phyloP scores from a whole-genome alignment of 352 stramenopile species.

The Phytophthora hybrid region DNA sequence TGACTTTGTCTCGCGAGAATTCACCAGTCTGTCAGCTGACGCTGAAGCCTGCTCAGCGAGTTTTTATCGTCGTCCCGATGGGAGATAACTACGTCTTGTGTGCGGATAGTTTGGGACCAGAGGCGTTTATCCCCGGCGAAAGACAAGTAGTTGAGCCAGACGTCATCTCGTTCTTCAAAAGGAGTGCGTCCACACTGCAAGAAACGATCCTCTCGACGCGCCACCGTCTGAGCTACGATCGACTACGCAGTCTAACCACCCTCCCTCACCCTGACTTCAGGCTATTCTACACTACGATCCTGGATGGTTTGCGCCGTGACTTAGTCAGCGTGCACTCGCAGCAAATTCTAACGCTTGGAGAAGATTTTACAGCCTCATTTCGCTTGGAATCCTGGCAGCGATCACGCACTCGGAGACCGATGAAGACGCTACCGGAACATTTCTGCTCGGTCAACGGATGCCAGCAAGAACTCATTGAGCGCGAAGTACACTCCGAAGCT shows the following conservation, averaged over 20 bases:
- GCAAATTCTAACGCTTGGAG: conserved; percentile 68
- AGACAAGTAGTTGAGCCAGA: conserved; percentile 57
- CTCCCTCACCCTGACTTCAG: conserved; percentile 50
- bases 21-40: conserved; percentile 39
- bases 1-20: conserved; percentile 47
- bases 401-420: conserved; percentile 38
- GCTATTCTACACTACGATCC: conserved; percentile 44
- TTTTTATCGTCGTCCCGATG: conserved; percentile 55
- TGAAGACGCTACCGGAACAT: conserved; percentile 40
- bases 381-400: conserved; percentile 64
- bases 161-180: conserved; percentile 58
- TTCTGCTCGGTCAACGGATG: conserved; percentile 72
- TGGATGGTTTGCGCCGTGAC: conserved; percentile 58
- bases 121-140: conserved; percentile 55
- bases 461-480: conserved; percentile 32
- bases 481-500: conserved; percentile 62
- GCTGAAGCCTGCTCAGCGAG: conserved; percentile 39
- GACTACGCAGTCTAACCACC: conserved; percentile 45
- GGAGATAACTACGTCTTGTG: conserved; percentile 65
- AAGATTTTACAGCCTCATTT: conserved; percentile 72
- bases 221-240: conserved; percentile 56
- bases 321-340: conserved; percentile 68
- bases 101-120: conserved; percentile 59
- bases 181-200: conserved; percentile 42
- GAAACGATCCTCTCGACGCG: conserved; percentile 46